Percentiles rank a stretch among this genome's conserved stretches.
Conservation (phyloP, 495 filamentous ascomycete species). For the Aspergillus avenaceus region DNA sequence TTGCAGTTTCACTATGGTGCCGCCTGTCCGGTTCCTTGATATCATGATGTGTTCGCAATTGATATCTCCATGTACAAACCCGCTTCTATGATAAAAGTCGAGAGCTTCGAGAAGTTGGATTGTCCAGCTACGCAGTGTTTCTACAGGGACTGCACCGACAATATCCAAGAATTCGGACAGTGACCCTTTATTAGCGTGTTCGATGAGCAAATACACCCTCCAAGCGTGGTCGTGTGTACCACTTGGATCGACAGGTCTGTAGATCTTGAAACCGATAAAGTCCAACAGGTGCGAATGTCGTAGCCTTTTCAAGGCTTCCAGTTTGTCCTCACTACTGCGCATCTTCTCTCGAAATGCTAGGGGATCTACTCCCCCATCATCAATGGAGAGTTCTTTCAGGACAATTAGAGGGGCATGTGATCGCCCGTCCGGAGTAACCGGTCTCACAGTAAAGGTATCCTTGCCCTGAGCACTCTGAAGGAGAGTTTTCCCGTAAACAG, state of each 20-base stretch:
- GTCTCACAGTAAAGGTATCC: constrained; percentile 64
- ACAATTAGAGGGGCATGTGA: constrained; percentile 55
- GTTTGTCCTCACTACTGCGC: constrained; percentile 64
- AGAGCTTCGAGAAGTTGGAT: constrained; percentile 87
- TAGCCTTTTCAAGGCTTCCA: constrained; percentile 69
- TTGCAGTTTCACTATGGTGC: constrained; percentile 41
- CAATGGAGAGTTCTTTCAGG: constrained; percentile 54
- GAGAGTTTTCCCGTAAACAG: constrained; percentile 59
- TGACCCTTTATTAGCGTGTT: constrained; percentile 76
- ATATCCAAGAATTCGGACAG: constrained; percentile 77
- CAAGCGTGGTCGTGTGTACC: constrained; percentile 45
- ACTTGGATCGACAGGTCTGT: constrained; percentile 29
- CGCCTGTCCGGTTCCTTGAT: constrained; percentile 34
- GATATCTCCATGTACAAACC: constrained; percentile 74
- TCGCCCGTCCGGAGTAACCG: constrained; percentile 49
- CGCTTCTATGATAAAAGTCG: constrained; percentile 78
- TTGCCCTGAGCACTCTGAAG: constrained; percentile 52
- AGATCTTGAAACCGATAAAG: constrained; percentile 77
- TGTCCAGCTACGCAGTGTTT: constrained; percentile 77
- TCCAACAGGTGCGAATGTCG: constrained; percentile 74
- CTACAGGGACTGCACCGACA: constrained; percentile 64
- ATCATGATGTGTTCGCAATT: constrained; percentile 75
- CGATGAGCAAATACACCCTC: constrained; percentile 77
- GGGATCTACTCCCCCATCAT: constrained; percentile 35
- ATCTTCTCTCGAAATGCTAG: constrained; percentile 49